These are phyloP conservation scores for Spergularia marina DNA, from an alignment of 148 eudicot species.

Conservation along the genomic window DNA sequence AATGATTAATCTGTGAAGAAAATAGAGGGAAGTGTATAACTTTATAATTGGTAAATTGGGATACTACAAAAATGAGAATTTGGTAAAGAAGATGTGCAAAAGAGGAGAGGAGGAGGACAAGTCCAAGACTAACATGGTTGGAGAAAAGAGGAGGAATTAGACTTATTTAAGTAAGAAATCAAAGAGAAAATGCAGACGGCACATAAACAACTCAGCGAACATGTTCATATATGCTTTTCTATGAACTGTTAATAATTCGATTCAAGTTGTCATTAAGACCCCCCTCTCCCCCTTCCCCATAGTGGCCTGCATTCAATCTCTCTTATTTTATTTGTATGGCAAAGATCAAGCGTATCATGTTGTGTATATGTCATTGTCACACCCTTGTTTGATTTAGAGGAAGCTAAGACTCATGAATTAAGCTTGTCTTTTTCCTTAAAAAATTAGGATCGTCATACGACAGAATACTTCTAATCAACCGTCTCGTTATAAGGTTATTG, in stretches of 20 bases:
- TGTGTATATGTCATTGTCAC: no score
- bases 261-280: conserved; percentile 18
- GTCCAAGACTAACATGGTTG: conserved; percentile 14
- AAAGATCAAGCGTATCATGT: neutral
- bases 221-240: conserved; percentile 24
- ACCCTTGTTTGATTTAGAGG: no score
- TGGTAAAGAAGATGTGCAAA: neutral
- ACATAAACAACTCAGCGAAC: conserved; percentile 27
- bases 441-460: no score
- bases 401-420: no score
- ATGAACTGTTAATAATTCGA: conserved; percentile 3
- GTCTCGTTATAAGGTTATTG: no score
- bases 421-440: no score
- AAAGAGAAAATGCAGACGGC: conserved; percentile 12
- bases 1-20: no score
- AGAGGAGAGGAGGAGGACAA: neutral
- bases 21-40: no score
- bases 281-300: neutral
- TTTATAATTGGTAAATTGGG: neutral
- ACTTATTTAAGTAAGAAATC: conserved; percentile 10
- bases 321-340: neutral
- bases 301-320: conserved; percentile 21
- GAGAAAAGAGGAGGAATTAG: neutral
- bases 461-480: no score
- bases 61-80: neutral